Conservation (phyloP, 202 grass and related monocot genomes). For the Digitaria exilis region DNA sequence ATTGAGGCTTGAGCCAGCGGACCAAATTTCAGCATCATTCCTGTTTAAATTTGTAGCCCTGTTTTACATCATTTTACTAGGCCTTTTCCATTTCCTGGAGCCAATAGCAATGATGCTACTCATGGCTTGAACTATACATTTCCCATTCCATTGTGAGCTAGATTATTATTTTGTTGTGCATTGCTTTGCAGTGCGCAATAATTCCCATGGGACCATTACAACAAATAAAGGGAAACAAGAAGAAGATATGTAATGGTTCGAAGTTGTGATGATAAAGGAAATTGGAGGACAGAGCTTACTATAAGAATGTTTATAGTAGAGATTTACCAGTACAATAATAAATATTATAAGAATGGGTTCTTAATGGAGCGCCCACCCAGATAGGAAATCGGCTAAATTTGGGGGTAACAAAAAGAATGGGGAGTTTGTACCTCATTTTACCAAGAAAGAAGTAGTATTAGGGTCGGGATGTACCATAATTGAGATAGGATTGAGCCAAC, state of each 20-base stretch:
- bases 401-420: neutral
- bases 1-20: no score
- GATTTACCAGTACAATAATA: neutral
- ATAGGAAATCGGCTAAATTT: neutral
- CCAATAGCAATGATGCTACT: neutral
- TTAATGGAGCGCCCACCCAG: constrained; percentile 8
- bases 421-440: neutral
- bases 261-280: neutral
- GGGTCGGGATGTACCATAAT: constrained; percentile 64
- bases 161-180: no score
- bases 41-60: neutral
- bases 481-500: constrained; percentile 82
- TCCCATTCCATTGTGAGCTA: neutral
- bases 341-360: constrained; percentile 6
- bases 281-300: neutral
- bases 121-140: neutral
- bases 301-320: constrained; percentile 19
- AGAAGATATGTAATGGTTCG: neutral
- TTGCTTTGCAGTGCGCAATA: constrained; percentile 5
- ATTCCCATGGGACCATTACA: constrained; percentile 13
- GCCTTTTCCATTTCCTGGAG: neutral
- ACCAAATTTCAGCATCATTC: neutral
- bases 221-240: neutral
- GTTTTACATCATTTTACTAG: neutral
- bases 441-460: constrained; percentile 28